Conservation (phyloP, 345 rosid genomes). For the Citrus hindsii region DNA sequence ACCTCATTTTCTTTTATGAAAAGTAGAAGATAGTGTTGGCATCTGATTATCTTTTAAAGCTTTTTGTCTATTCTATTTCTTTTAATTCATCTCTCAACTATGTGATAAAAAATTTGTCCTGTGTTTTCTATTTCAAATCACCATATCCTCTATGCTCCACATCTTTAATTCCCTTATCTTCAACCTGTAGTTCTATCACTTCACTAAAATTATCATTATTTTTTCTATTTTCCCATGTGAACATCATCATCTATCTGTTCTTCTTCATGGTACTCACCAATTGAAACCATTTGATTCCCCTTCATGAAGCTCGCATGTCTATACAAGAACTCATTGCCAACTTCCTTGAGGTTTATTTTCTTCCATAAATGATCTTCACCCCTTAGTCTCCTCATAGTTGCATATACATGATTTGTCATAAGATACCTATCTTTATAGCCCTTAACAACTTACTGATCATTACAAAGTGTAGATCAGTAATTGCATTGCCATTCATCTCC, state of each 20-base stretch:
- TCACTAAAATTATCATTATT: background rate
- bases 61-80: too few species aligned
- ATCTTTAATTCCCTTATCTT: too few species aligned
- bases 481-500: too few species aligned
- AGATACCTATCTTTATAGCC: background rate
- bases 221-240: background rate
- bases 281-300: too few species aligned
- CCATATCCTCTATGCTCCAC: rapidly evolving
- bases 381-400: background rate
- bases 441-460: background rate
- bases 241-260: constrained; percentile 2
- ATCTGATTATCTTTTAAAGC: too few species aligned
- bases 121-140: too few species aligned
- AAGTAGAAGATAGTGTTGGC: too few species aligned
- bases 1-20: too few species aligned
- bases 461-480: background rate
- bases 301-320: background rate
- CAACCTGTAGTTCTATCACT: too few species aligned
- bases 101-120: too few species aligned
- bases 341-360: background rate
- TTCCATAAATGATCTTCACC: too few species aligned
- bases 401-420: constrained; percentile 3
- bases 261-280: background rate
- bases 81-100: too few species aligned
- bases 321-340: constrained; percentile 3